Percentiles rank a stretch among this genome's conserved stretches.
These are phyloP conservation scores for Podospora didyma DNA, from an alignment of 495 filamentous ascomycete species.

Conservation along the genomic window DNA sequence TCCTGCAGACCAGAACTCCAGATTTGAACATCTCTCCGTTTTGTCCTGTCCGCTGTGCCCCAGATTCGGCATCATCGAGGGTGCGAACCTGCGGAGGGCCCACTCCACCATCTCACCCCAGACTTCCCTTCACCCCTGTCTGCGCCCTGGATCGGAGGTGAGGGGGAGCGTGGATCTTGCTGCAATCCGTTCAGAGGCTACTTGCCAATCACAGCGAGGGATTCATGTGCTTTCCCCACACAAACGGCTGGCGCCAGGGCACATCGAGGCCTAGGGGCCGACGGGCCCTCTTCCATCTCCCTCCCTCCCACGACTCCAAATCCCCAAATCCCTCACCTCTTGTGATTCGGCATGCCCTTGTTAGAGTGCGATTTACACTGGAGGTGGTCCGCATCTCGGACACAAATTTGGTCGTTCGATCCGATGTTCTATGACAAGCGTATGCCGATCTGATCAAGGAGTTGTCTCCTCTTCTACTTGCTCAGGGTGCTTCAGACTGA, in stretches of 20 bases:
- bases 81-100: background rate
- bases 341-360: background rate
- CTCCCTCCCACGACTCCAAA: conserved; percentile 3
- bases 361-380: background rate
- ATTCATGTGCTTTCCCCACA: conserved; percentile 5
- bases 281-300: conserved; percentile 21
- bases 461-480: background rate
- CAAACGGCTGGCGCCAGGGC: conserved; percentile 13
- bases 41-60: background rate
- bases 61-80: conserved; percentile 1
- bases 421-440: background rate
- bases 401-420: background rate
- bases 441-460: background rate
- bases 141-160: conserved; percentile 15
- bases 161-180: conserved; percentile 6
- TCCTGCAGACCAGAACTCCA: background rate
- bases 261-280: conserved; percentile 18
- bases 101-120: conserved; percentile 9
- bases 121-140: conserved; percentile 16
- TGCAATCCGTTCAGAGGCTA: background rate
- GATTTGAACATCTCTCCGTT: conserved; percentile 1
- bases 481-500: background rate
- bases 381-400: background rate
- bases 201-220: background rate
- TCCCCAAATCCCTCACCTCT: background rate